Conservation (phyloP, 1,284 basidiomycete genomes). For the Marasmius fiardii region DNA sequence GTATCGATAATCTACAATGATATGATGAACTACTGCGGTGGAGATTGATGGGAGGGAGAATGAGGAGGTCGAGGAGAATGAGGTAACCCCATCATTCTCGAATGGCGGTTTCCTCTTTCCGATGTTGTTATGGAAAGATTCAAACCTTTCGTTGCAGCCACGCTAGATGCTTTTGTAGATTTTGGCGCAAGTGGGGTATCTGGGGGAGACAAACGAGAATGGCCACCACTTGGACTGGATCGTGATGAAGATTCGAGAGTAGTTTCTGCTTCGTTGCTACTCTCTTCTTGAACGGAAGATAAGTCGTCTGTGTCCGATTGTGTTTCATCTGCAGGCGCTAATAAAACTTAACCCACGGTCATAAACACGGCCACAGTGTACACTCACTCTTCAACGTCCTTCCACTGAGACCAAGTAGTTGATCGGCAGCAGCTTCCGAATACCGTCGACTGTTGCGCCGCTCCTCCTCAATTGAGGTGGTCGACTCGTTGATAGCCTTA, state of each 20-base stretch:
- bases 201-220: conserved; percentile 25
- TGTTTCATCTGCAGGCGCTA: conserved; percentile 54
- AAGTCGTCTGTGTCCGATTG: conserved; percentile 67
- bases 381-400: conserved; percentile 59
- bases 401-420: conserved; percentile 70
- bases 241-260: conserved; percentile 45
- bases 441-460: conserved; percentile 78
- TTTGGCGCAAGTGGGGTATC: conserved; percentile 34
- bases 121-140: conserved; percentile 50
- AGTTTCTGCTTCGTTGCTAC: conserved; percentile 61
- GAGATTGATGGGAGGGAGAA: conserved; percentile 19
- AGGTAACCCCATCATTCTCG: conserved; percentile 61
- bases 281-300: conserved; percentile 60
- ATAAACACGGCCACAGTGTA: conserved; percentile 11
- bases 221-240: conserved; percentile 37
- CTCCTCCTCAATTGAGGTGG: conserved; percentile 24
- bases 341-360: conserved; percentile 18
- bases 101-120: conserved; percentile 57
- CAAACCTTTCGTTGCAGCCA: conserved; percentile 68
- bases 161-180: conserved; percentile 50
- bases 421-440: conserved; percentile 74
- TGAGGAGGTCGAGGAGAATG: conserved; percentile 52
- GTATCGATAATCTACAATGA: background rate
- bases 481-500: conserved; percentile 31
- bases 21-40: background rate